Evolutionary conservation across 139 green algal genomes (phyloP).

Genomic region (Chlorella sp.): DNA sequence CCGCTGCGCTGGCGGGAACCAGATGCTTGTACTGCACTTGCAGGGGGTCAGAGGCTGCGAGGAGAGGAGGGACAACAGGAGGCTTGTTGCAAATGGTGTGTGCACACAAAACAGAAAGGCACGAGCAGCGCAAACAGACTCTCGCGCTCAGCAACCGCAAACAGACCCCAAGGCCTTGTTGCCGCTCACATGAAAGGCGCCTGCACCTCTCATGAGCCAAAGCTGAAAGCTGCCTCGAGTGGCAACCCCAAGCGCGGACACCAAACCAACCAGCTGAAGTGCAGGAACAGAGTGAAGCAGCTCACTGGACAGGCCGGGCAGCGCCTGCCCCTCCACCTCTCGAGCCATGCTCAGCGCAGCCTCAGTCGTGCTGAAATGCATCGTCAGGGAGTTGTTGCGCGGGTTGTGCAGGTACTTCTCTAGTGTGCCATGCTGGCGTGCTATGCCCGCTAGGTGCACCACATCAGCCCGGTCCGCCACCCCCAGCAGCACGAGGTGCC

Average conservation of each 20-base stretch:
- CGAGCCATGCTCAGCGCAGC: background rate
- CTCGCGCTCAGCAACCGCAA: no score
- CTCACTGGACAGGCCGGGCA: slow-evolving; percentile 17
- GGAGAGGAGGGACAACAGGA: background rate
- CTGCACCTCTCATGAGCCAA: no score
- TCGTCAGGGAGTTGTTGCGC: background rate
- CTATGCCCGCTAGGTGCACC: background rate
- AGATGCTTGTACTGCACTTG: background rate
- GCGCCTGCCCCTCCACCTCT: background rate
- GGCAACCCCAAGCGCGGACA: background rate
- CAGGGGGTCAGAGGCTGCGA: background rate
- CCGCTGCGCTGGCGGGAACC: background rate
- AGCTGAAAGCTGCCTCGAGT: no score
- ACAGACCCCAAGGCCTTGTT: no score
- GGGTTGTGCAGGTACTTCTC: background rate
- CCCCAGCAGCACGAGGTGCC: slow-evolving; percentile 14
- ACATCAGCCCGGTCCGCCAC: background rate
- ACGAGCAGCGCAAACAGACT: no score
- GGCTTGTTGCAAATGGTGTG: no score
- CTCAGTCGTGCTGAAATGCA: background rate
- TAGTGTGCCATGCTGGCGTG: background rate
- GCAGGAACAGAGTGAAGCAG: background rate
- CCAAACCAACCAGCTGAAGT: background rate
- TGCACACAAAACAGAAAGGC: no score
- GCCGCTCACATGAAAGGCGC: no score